phyloP scores from a whole-genome alignment of 805 yeast species.

The Jamesozyma spencerorum region DNA sequence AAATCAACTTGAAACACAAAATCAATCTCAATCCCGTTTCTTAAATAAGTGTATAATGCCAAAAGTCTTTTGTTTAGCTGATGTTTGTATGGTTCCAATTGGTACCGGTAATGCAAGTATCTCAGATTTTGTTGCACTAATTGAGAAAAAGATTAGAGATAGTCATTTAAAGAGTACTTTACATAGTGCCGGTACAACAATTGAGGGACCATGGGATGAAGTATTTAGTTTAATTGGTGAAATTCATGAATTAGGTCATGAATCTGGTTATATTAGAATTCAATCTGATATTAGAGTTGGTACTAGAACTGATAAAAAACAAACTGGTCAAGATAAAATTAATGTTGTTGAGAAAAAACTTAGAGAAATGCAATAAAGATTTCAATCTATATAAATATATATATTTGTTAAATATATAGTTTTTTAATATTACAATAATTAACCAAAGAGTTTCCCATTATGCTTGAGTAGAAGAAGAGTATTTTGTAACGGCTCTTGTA shows the following conservation, averaged over 20 bases:
- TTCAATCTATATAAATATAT: background rate
- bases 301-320: slow-evolving; percentile 67
- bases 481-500: slow-evolving; percentile 95
- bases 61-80: slow-evolving; percentile 62
- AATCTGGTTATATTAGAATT: slow-evolving; percentile 62
- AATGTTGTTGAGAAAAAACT: slow-evolving; percentile 49
- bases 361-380: background rate
- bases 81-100: slow-evolving; percentile 77
- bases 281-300: slow-evolving; percentile 86
- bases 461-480: slow-evolving; percentile 57
- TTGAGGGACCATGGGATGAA: slow-evolving; percentile 87
- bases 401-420: background rate
- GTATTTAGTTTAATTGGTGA: slow-evolving; percentile 73
- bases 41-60: too few species aligned
- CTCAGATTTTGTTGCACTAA: slow-evolving; percentile 66
- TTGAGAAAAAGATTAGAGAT: slow-evolving; percentile 53
- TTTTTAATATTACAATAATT: background rate
- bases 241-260: slow-evolving; percentile 64
- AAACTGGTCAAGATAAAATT: slow-evolving; percentile 64
- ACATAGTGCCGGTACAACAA: slow-evolving; percentile 90
- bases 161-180: slow-evolving; percentile 58
- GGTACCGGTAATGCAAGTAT: slow-evolving; percentile 76
- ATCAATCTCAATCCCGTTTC: too few species aligned
- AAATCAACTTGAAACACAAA: too few species aligned
- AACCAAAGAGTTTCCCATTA: slow-evolving; percentile 12